Conservation (phyloP, 257 asterid genomes). For the Przewalskia tangutica region DNA sequence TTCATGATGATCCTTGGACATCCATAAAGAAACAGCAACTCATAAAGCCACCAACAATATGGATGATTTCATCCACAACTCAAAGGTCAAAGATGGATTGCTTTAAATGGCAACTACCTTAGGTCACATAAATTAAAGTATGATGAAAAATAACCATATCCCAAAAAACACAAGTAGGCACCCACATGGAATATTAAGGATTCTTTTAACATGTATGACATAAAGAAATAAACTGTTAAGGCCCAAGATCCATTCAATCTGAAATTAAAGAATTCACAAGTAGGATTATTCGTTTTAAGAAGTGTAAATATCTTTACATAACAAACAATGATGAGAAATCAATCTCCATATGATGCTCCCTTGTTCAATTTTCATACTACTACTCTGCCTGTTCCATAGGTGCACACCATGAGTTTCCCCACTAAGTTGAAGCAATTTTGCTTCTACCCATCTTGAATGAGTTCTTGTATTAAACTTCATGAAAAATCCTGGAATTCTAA, state of each 20-base stretch:
- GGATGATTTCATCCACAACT: conserved; percentile 7
- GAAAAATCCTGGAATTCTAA: conserved; percentile 26
- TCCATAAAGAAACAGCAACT: not conserved
- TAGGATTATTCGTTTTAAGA: not conserved
- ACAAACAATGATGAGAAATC: conserved; percentile 45
- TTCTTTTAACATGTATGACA: not conserved
- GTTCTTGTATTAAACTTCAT: conserved; percentile 15
- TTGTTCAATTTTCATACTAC: conserved; percentile 38
- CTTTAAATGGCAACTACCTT: conserved; percentile 7
- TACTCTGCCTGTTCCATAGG: conserved; percentile 61
- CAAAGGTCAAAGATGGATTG: conserved; percentile 7
- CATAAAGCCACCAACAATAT: conserved; percentile 4
- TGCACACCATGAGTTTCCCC: conserved; percentile 50
- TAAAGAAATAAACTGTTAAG: not conserved
- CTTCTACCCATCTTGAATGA: conserved; percentile 34
- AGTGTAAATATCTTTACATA: conserved; percentile 24
- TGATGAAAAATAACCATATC: not conserved
- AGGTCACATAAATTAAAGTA: not conserved
- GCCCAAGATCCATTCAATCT: no score
- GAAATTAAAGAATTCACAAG: not conserved
- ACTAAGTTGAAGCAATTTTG: conserved; percentile 32
- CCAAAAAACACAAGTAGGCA: not conserved
- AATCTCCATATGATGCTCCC: conserved; percentile 57
- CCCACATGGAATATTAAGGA: not conserved
- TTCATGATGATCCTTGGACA: conserved; percentile 44